Evolutionary conservation across 1,284 basidiomycete species (phyloP).

Genomic region (Phlebopus sp.): DNA sequence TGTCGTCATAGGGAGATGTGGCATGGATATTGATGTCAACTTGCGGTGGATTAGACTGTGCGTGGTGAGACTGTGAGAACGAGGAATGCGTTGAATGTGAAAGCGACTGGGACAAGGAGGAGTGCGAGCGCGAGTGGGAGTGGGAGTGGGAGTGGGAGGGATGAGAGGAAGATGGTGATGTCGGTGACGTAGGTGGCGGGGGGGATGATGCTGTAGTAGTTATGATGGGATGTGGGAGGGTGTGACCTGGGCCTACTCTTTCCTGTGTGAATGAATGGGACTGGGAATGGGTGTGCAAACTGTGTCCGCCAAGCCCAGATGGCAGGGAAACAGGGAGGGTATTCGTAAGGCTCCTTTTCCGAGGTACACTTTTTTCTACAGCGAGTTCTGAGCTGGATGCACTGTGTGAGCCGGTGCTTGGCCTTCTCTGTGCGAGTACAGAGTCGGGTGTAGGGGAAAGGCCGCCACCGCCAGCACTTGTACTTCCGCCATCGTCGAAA

Average conservation of each 20-base stretch:
- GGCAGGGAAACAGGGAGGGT: slow-evolving; percentile 32
- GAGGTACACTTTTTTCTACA: slow-evolving; percentile 47
- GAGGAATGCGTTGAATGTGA: slow-evolving; percentile 16
- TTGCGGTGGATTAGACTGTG: slow-evolving; percentile 16
- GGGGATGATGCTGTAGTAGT: slow-evolving; percentile 30
- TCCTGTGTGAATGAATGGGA: slow-evolving; percentile 23
- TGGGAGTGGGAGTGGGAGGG: slow-evolving; percentile 31
- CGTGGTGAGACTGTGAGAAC: slow-evolving; percentile 29
- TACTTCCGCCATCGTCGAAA: slow-evolving; percentile 18
- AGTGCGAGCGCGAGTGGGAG: slow-evolving; percentile 29
- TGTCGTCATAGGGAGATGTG: slow-evolving; percentile 27
- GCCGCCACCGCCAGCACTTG: not conserved
- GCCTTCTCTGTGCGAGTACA: slow-evolving; percentile 17
- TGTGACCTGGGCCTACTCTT: slow-evolving; percentile 1
- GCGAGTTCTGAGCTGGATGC: slow-evolving; percentile 37
- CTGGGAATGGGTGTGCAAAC: slow-evolving; percentile 24
- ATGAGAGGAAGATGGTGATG: slow-evolving; percentile 26
- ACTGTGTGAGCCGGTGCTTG: slow-evolving; percentile 23
- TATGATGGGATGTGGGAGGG: slow-evolving; percentile 26
- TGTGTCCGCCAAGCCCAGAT: slow-evolving; percentile 3
- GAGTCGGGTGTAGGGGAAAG: slow-evolving; percentile 17
- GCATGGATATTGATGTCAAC: slow-evolving; percentile 22
- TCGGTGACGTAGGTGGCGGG: slow-evolving; percentile 20
- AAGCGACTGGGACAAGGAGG: slow-evolving; percentile 33
- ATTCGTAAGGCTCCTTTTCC: slow-evolving; percentile 61